A percentile compares a stretch with the other conserved stretches of the same genome.
These are phyloP conservation scores for Chaetomium olivaceum DNA, from an alignment of 2,329 filamentous ascomycete species.

Conservation along the genomic window DNA sequence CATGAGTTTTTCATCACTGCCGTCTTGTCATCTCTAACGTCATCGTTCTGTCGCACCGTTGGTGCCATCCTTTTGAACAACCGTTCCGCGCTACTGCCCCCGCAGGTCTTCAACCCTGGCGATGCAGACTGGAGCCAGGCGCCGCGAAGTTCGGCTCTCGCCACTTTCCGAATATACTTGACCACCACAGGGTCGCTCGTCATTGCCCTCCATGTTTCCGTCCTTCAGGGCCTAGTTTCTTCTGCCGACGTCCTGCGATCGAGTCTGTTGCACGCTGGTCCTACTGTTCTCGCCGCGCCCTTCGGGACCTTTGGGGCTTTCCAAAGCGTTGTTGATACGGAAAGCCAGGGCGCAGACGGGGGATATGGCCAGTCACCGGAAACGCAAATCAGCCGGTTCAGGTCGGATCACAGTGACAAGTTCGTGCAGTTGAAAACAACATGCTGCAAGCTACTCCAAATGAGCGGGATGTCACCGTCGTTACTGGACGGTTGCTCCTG, in stretches of 20 bases:
- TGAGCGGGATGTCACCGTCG: slow-evolving; percentile 50
- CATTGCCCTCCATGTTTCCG: slow-evolving; percentile 50
- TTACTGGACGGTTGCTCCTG: slow-evolving; percentile 49
- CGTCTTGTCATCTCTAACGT: slow-evolving; percentile 52
- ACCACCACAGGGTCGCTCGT: slow-evolving; percentile 58
- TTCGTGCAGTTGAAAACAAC: slow-evolving; percentile 51
- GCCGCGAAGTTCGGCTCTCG: slow-evolving; percentile 43
- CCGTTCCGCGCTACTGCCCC: slow-evolving; percentile 52
- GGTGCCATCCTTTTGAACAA: slow-evolving; percentile 56
- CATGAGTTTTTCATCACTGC: slow-evolving; percentile 58
- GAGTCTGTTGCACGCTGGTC: slow-evolving; percentile 44
- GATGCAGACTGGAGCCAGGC: slow-evolving; percentile 34
- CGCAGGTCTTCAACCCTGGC: slow-evolving; percentile 35
- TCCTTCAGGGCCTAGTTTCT: slow-evolving; percentile 50
- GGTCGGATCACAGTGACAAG: slow-evolving; percentile 44
- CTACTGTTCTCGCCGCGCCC: slow-evolving; percentile 55
- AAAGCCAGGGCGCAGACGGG: slow-evolving; percentile 39
- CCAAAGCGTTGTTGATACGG: slow-evolving; percentile 40
- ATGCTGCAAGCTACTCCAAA: slow-evolving; percentile 53
- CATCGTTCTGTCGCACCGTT: slow-evolving; percentile 50
- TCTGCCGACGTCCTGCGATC: slow-evolving; percentile 47
- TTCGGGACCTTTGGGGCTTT: slow-evolving; percentile 52
- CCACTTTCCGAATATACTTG: slow-evolving; percentile 55
- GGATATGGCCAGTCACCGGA: slow-evolving; percentile 54
- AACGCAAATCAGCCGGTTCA: slow-evolving; percentile 49